Evolutionary conservation across 768 basidiomycete genomes (phyloP), one percentile per base, ranked within the genome.

Genomic region (Trametes villosa): DNA sequence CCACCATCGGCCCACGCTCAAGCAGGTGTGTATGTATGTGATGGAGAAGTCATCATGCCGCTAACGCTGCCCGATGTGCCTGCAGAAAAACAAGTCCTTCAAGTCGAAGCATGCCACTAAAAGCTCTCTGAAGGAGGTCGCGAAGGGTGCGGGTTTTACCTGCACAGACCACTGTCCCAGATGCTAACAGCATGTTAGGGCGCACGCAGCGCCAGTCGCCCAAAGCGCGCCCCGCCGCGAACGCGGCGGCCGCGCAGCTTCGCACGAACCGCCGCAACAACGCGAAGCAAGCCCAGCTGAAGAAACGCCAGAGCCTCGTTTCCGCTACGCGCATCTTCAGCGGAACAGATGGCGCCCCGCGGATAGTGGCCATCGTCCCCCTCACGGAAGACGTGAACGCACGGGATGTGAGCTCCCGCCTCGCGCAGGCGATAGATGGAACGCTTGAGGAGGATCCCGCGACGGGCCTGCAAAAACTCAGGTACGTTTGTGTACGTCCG

Each of bases 71-170:
- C 27, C 12, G 12, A 24, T 26, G 11, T 24, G 20, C 12, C 18
- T 3, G 17, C 64, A 95, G 92, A 78, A 86, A 81, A 97, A 98
- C 76, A 98, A 98, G 74, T 66, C 83, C 1, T 98, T 91, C 81
- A 98, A 98, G 76, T 93, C 93, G 2, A 91, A 87, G 71, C 92
- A 95, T 79, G 84, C 94, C 2, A 85, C 91, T 13, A 97, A 97
- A 76, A 86, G 89, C 1, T 80, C 90, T 0, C 68, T 97, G 38
- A 94, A 91, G 74, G 91, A 92, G 45, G 83, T 84, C 42, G 87
- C 92, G 31, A 96, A 96, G 80, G 95, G 94, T 87, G 44, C 34
- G 70, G 47, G 27, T 17, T 17, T 38, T 38, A 29, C n/a, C 31
- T 17, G 22, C 38, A 38, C 17, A 4, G 40, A 17, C 22, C 22